Percentiles rank a stretch among this genome's conserved stretches.
Conservation (phyloP, 345 rosid species). For the Gossypium rotundifolium region DNA sequence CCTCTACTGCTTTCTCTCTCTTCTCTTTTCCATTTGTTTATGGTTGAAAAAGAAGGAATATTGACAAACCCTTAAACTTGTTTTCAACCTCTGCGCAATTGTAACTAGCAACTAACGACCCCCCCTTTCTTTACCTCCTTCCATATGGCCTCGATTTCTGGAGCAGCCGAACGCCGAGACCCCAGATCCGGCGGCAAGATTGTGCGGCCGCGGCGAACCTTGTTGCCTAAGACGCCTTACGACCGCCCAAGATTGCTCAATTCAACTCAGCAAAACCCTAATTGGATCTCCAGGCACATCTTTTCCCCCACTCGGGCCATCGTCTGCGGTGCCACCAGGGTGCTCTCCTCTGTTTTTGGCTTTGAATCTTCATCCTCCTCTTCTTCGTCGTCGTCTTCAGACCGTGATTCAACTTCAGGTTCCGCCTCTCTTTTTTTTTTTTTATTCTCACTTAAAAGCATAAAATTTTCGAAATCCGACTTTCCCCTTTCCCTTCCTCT, state of each 20-base stretch:
- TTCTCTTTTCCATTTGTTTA: too few species aligned
- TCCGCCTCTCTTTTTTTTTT: background rate
- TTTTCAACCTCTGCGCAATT: background rate
- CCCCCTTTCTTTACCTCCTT: background rate
- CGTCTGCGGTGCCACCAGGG: conserved; percentile 78
- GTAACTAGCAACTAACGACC: background rate
- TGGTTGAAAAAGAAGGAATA: background rate
- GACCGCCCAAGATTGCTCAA: conserved; percentile 33
- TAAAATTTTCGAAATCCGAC: background rate
- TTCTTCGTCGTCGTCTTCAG: conserved; percentile 47
- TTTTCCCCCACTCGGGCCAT: conserved; percentile 66
- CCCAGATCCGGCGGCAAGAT: conserved; percentile 70
- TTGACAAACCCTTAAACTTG: background rate
- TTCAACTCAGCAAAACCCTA: conserved; percentile 52
- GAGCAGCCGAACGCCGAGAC: conserved; percentile 7
- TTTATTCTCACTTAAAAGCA: background rate
- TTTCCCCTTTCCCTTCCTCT: background rate
- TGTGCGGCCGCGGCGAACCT: conserved; percentile 43
- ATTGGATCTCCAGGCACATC: conserved; percentile 76
- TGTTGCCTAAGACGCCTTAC: conserved; percentile 36
- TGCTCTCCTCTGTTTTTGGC: conserved; percentile 64
- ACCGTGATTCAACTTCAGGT: conserved; percentile 48
- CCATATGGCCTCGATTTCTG: conserved; percentile 5
- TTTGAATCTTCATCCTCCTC: conserved; percentile 44
- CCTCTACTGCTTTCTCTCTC: too few species aligned